Conservation (phyloP, 768 basidiomycete species). For the Suillus placidus region DNA sequence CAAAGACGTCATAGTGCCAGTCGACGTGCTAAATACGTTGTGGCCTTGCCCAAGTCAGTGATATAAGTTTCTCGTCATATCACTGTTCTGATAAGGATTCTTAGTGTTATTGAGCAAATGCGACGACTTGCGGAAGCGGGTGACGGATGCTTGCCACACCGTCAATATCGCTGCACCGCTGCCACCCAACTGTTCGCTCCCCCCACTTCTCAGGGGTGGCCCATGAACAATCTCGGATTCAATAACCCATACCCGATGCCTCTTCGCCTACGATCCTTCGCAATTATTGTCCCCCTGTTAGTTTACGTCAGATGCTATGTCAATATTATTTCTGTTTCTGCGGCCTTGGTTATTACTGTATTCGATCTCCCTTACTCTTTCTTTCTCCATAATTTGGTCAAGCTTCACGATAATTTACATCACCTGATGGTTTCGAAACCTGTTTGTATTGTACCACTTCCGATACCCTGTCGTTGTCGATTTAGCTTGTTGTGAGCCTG, state of each 20-base stretch:
- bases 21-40: slow-evolving; percentile 68
- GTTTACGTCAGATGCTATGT: slow-evolving; percentile 33
- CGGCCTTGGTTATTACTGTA: slow-evolving; percentile 35
- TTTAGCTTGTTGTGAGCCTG: slow-evolving; percentile 5
- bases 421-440: neutral
- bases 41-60: slow-evolving; percentile 63
- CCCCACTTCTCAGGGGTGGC: slow-evolving; percentile 34
- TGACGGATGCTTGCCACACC: slow-evolving; percentile 50
- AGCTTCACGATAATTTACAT: slow-evolving; percentile 4
- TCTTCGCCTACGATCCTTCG: neutral
- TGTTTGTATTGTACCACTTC: slow-evolving; percentile 9
- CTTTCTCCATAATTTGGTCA: slow-evolving; percentile 10
- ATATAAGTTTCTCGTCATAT: too few species aligned
- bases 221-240: slow-evolving; percentile 15
- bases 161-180: slow-evolving; percentile 46
- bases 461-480: slow-evolving; percentile 15
- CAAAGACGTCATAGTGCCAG: slow-evolving; percentile 60
- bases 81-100: slow-evolving; percentile 5
- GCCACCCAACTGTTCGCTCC: slow-evolving; percentile 41
- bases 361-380: slow-evolving; percentile 7
- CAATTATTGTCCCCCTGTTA: slow-evolving; percentile 29
- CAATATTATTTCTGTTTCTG: slow-evolving; percentile 26
- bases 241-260: neutral
- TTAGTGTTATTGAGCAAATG: slow-evolving; percentile 52
- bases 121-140: slow-evolving; percentile 50